Conservation (phyloP, 169 alveolate species). For the Fabrea salina region DNA sequence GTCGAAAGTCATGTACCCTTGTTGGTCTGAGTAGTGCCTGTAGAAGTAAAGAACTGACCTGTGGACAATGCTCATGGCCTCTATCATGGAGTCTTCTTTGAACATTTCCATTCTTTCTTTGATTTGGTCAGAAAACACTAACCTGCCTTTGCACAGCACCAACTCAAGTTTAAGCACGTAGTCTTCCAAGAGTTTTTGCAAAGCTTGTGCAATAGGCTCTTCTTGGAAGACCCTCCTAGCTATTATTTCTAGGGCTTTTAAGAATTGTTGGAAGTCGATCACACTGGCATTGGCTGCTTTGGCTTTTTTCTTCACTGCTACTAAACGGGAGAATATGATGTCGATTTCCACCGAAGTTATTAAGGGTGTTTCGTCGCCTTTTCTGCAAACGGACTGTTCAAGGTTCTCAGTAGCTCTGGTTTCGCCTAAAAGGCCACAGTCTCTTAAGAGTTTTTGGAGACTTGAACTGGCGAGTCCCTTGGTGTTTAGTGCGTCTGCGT, state of each 20-base stretch:
- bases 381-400: not conserved
- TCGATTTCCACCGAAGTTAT: conserved; percentile 17
- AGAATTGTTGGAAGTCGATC: conserved; percentile 38
- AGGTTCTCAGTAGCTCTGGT: not conserved
- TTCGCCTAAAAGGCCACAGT: conserved; percentile 29
- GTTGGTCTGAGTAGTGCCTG: conserved; percentile 33
- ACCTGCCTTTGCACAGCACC: not conserved
- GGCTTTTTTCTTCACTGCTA: not conserved
- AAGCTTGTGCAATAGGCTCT: not conserved
- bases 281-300: conserved; percentile 3
- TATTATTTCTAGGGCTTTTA: conserved; percentile 33
- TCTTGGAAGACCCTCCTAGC: conserved; percentile 26
- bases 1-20: conserved; percentile 39
- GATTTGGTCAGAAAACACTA: conserved; percentile 23
- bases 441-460: conserved; percentile 46
- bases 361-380: not conserved
- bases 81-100: conserved; percentile 50
- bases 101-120: conserved; percentile 43
- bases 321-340: not conserved
- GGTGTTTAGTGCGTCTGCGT: conserved; percentile 51
- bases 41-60: conserved; percentile 43
- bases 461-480: conserved; percentile 36
- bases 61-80: conserved; percentile 44
- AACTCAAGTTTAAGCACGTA: conserved; percentile 23
- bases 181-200: conserved; percentile 27